Percentiles rank a stretch among this genome's conserved stretches.
phyloP scores from a whole-genome alignment of 257 asterid genomes.

The Solanum acaule region DNA sequence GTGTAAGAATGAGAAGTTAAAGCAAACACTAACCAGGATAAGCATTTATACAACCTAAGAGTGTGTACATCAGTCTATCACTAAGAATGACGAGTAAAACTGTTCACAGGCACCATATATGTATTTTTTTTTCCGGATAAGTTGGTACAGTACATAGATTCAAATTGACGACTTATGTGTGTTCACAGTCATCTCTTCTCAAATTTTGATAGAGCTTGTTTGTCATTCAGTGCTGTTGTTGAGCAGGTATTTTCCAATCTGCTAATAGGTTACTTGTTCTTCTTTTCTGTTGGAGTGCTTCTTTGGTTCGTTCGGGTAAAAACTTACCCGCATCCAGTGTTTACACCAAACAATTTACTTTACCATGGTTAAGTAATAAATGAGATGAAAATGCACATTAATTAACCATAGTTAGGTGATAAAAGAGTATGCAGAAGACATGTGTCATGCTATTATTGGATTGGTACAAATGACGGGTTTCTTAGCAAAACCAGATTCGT shows the following conservation, averaged over 20 bases:
- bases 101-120: not conserved
- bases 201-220: not conserved
- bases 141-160: not conserved
- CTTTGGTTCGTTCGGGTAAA: not conserved
- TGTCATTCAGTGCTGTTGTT: not conserved
- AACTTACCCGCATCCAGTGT: not conserved
- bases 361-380: not conserved
- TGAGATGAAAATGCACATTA: not conserved
- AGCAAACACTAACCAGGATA: not conserved
- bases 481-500: not conserved
- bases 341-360: not conserved
- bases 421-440: not conserved
- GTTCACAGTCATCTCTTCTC: not conserved
- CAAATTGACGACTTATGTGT: not conserved
- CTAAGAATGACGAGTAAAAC: not conserved
- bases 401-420: not conserved
- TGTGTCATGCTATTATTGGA: not conserved
- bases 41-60: not conserved
- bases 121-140: not conserved
- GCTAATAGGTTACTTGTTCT: not conserved
- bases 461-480: not conserved
- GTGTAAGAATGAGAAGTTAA: not conserved
- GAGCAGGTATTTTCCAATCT: not conserved
- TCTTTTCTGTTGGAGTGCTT: not conserved
- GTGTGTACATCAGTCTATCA: not conserved